Evolutionary conservation across 2,329 filamentous ascomycete species (phyloP).

Genomic region (Xylaria sp.): DNA sequence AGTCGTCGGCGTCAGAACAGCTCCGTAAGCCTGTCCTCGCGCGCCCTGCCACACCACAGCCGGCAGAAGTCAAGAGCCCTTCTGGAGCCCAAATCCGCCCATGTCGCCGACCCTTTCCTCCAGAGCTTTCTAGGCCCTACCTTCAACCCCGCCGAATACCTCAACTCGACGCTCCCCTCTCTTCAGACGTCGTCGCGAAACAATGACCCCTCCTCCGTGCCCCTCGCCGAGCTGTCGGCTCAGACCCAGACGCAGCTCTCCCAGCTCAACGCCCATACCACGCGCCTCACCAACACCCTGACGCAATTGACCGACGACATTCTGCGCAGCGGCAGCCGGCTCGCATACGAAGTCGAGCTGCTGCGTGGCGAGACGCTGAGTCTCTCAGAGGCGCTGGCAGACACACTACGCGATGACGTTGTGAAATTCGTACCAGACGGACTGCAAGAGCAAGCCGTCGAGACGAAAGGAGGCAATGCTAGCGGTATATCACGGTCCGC

Average conservation of each 20-base stretch:
- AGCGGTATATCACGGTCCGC: conserved; percentile 29
- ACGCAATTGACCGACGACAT: conserved; percentile 96
- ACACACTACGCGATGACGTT: conserved; percentile 77
- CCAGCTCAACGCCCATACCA: conserved; percentile 88
- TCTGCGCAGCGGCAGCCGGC: conserved; percentile 82
- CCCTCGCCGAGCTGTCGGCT: conserved; percentile 80
- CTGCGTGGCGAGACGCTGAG: conserved; percentile 86
- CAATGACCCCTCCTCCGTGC: conserved; percentile 55
- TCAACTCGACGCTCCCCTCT: conserved; percentile 81
- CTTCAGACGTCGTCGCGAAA: conserved; percentile 58
- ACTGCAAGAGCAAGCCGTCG: conserved; percentile 50
- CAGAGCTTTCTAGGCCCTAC: conserved; percentile 78
- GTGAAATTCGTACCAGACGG: conserved; percentile 73
- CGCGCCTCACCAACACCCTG: conserved; percentile 80
- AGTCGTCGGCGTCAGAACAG: conserved; percentile 61
- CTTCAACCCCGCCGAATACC: conserved; percentile 87
- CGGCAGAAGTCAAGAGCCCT: conserved; percentile 54
- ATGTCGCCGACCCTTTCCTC: conserved; percentile 78
- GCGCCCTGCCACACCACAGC: conserved; percentile 55
- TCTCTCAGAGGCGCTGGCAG: conserved; percentile 81
- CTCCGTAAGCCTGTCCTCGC: conserved; percentile 48
- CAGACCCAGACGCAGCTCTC: conserved; percentile 87
- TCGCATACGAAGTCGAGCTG: conserved; percentile 95
- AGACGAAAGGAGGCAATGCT: conserved; percentile 28
- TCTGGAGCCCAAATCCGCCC: conserved; percentile 64